Conservation (phyloP, 2,329 filamentous ascomycete genomes). For the Aureobasidium sp. region DNA sequence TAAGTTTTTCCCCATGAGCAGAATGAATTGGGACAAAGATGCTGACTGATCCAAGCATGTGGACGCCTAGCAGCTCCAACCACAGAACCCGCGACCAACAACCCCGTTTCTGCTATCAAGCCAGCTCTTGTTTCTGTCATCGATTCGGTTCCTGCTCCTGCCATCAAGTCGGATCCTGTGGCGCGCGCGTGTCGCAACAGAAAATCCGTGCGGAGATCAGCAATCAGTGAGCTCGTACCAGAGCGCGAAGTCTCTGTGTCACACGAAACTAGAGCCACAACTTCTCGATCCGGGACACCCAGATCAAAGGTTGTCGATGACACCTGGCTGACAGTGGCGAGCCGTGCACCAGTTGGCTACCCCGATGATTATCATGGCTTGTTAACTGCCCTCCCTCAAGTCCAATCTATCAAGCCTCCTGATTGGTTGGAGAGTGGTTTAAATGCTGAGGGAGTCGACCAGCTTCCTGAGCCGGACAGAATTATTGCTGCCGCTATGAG, state of each 20-base stretch:
- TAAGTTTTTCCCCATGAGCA: background rate
- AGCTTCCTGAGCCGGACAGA: background rate
- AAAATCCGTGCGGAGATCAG: background rate
- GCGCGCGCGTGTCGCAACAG: background rate
- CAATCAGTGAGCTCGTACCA: background rate
- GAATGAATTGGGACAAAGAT: background rate
- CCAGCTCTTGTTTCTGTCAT: no score
- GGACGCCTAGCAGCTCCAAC: no score
- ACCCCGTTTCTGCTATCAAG: no score
- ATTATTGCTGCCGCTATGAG: background rate
- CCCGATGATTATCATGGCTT: background rate
- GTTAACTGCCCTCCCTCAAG: background rate
- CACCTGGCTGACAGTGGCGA: background rate
- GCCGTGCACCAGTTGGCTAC: background rate
- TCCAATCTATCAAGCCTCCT: background rate
- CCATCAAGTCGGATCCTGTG: background rate
- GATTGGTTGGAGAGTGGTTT: background rate
- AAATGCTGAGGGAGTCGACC: background rate
- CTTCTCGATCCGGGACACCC: background rate
- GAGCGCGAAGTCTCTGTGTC: background rate
- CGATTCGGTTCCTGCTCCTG: background rate
- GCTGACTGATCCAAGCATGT: background rate
- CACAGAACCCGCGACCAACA: no score
- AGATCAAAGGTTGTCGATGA: background rate
- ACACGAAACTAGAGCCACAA: background rate